A percentile compares a stretch with the other conserved stretches of the same genome.
Conservation (phyloP, 495 filamentous ascomycete species). For the Podospora pseudocomata region DNA sequence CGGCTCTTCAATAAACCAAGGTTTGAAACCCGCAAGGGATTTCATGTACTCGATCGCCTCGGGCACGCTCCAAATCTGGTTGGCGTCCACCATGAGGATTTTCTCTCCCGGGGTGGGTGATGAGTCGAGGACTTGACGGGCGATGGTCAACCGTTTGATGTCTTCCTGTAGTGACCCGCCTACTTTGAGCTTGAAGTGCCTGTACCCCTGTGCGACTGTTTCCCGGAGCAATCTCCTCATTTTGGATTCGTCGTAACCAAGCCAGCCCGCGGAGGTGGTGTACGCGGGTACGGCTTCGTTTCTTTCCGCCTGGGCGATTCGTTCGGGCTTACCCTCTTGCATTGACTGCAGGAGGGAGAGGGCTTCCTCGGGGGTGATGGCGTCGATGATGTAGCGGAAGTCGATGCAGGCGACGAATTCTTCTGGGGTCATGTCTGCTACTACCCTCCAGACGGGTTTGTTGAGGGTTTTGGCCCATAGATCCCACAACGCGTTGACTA, state of each 20-base stretch:
- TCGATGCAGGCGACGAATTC: slow-evolving; percentile 85
- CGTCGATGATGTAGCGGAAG: slow-evolving; percentile 91
- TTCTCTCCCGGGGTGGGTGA: slow-evolving; percentile 62
- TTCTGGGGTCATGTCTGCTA: slow-evolving; percentile 84
- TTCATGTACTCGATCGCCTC: slow-evolving; percentile 89
- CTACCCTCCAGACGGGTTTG: slow-evolving; percentile 88
- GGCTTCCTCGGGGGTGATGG: slow-evolving; percentile 84
- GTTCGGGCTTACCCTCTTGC: slow-evolving; percentile 59
- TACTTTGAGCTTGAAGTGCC: slow-evolving; percentile 91
- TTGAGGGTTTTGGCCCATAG: slow-evolving; percentile 83
- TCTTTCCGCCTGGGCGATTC: slow-evolving; percentile 65
- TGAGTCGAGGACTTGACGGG: slow-evolving; percentile 78
- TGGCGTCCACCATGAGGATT: slow-evolving; percentile 91
- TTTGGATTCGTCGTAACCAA: slow-evolving; percentile 89
- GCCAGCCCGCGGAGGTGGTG: slow-evolving; percentile 87
- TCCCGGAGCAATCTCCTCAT: slow-evolving; percentile 68
- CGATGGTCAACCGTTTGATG: slow-evolving; percentile 63
- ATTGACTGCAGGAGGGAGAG: slow-evolving; percentile 61
- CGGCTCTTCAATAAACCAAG: slow-evolving; percentile 98
- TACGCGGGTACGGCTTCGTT: slow-evolving; percentile 80
- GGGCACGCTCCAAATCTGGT: slow-evolving; percentile 91
- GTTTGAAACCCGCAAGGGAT: slow-evolving; percentile 75
- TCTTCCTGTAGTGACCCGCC: slow-evolving; percentile 70
- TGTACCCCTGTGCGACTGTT: slow-evolving; percentile 71
- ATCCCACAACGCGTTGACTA: slow-evolving; percentile 94